Evolutionary conservation across 805 yeast species (phyloP).

Genomic region (baker's yeast (Saccharomyces cerevisiae)): DNA sequence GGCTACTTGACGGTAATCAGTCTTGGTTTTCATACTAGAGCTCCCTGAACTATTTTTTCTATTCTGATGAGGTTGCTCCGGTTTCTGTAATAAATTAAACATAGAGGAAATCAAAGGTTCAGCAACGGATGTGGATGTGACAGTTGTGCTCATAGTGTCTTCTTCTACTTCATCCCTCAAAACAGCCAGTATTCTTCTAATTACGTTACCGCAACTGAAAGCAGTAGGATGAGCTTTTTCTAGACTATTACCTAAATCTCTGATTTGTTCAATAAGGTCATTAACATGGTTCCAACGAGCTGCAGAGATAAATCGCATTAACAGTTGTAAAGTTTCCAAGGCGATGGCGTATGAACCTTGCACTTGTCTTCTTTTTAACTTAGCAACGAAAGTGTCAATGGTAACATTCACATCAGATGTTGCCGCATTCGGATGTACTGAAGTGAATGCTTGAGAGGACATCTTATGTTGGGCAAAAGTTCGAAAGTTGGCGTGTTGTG

Average conservation of each 20-base stretch:
- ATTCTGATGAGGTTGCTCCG: conserved; percentile 15
- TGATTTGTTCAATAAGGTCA: conserved; percentile 62
- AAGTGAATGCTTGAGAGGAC: background rate
- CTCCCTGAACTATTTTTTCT: conserved; percentile 17
- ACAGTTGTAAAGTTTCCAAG: conserved; percentile 73
- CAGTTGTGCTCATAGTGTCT: conserved; percentile 13
- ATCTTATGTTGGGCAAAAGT: background rate
- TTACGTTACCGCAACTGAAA: conserved; percentile 81
- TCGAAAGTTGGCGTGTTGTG: background rate
- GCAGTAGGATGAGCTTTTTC: conserved; percentile 83
- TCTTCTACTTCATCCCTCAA: conserved; percentile 80
- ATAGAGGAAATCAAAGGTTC: conserved; percentile 67
- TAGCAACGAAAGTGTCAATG: conserved; percentile 39
- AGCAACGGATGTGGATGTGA: conserved; percentile 15
- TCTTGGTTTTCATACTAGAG: conserved; percentile 22
- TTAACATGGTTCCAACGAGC: conserved; percentile 79
- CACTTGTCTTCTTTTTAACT: conserved; percentile 77
- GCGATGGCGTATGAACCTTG: conserved; percentile 78
- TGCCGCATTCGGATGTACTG: conserved; percentile 1
- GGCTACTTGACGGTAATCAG: conserved; percentile 72
- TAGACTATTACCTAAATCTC: conserved; percentile 62
- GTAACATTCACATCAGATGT: conserved; percentile 33
- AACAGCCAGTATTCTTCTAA: conserved; percentile 78
- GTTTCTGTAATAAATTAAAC: conserved; percentile 74
- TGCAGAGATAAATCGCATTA: conserved; percentile 81